Percentiles rank a stretch among this genome's conserved stretches.
These are phyloP conservation scores for Xylaria arbuscula DNA, from an alignment of 2,329 filamentous ascomycete species.

Conservation along the genomic window DNA sequence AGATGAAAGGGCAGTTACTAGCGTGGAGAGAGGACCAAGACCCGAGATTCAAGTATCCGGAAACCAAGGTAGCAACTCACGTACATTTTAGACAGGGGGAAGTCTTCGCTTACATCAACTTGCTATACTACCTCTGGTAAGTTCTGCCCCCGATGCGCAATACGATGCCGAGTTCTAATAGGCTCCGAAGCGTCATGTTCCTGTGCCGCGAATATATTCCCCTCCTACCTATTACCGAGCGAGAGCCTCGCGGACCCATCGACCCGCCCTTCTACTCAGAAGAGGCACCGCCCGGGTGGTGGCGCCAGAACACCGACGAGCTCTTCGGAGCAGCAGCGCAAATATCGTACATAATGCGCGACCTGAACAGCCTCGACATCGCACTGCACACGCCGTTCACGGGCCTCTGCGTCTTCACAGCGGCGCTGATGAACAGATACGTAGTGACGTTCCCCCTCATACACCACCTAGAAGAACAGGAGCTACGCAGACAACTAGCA, in stretches of 20 bases:
- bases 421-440: conserved; percentile 35
- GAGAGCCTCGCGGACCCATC: conserved; percentile 34
- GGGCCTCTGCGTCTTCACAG: conserved; percentile 37
- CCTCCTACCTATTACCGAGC: conserved; percentile 32
- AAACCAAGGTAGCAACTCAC: conserved; percentile 34
- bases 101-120: conserved; percentile 38
- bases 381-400: conserved; percentile 37
- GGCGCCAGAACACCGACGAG: conserved; percentile 35
- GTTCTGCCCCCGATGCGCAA: neutral
- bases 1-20: conserved; percentile 29
- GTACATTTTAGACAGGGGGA: conserved; percentile 37
- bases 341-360: conserved; percentile 37
- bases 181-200: conserved; percentile 22
- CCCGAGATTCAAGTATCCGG: conserved; percentile 34
- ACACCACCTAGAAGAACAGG: conserved; percentile 23
- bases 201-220: conserved; percentile 34
- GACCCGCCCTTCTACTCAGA: conserved; percentile 34
- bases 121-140: conserved; percentile 37
- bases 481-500: conserved; percentile 29
- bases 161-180: conserved; percentile 1
- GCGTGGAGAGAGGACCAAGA: conserved; percentile 37
- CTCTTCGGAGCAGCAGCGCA: conserved; percentile 35
- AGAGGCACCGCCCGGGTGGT: conserved; percentile 33
- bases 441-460: conserved; percentile 34
- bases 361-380: conserved; percentile 33